These are phyloP conservation scores for Arachnomyces sp. DNA, from an alignment of 2,329 filamentous ascomycete species.

Conservation along the genomic window DNA sequence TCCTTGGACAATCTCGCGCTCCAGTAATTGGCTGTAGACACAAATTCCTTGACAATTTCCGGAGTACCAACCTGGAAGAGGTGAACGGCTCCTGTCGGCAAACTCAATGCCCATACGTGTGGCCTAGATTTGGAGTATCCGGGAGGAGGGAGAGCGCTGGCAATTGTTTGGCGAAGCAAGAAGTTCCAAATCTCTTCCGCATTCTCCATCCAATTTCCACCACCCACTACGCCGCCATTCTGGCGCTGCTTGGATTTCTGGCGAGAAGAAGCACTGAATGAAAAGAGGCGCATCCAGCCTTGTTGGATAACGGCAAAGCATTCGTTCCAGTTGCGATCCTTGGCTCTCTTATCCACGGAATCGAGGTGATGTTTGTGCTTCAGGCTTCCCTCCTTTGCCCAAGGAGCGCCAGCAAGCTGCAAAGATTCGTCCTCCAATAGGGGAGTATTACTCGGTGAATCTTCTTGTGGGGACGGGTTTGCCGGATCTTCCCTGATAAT, in stretches of 20 bases:
- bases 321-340: conserved; percentile 88
- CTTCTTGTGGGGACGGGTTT: conserved; percentile 47
- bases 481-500: conserved; percentile 83
- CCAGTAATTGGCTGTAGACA: conserved; percentile 95
- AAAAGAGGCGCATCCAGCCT: conserved; percentile 88
- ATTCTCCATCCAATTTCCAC: conserved; percentile 97
- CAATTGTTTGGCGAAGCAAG: conserved; percentile 80
- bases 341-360: conserved; percentile 80
- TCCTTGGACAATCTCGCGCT: conserved; percentile 89
- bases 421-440: conserved; percentile 87
- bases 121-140: conserved; percentile 87
- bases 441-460: conserved; percentile 52
- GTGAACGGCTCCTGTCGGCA: conserved; percentile 89
- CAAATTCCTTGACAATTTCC: conserved; percentile 91
- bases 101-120: conserved; percentile 86
- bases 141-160: conserved; percentile 77
- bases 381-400: conserved; percentile 93
- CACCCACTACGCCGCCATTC: conserved; percentile 66
- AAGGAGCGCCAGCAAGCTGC: conserved; percentile 86
- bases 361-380: conserved; percentile 97
- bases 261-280: conserved; percentile 66
- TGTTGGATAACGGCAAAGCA: conserved; percentile 95
- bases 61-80: conserved; percentile 96
- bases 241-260: conserved; percentile 52
- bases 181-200: conserved; percentile 84